Base-by-base conservation (phyloP, 2,329 filamentous ascomycete genomes). In the Exophiala xenobiotica region DNA sequence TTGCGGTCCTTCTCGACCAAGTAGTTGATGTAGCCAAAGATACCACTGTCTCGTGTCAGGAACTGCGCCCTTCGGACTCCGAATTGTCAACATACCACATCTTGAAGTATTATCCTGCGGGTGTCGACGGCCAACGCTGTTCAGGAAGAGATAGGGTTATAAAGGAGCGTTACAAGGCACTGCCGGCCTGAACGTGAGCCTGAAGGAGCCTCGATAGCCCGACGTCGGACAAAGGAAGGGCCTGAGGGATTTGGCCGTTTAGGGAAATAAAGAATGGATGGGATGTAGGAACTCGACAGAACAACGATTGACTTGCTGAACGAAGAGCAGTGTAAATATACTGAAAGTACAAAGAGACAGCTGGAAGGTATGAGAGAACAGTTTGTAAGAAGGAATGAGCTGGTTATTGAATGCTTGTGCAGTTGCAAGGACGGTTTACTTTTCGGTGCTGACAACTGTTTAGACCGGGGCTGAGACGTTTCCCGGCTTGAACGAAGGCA, bases 11-110 rank as follows among this genome's bases (percentile, higher is more conserved):
- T 96, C 82, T 97, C 93, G 71, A 97, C 90, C 72, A 97, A 79
- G 77, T 97, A 97, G 80, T 97, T 97, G 79, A 97, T 89, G 81
- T 97, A 97, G 67, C 92, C 92, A 78, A 97, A 95, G 75, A 93
- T 95, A 74, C 89, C 89, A 85, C 88, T 92, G 61, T n/a, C 39
- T 9, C 27, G 12, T 6, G 38, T 49, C 23, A 33, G 49, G 12
- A 18, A 8, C 27, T 37, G 35, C 18, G 31, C 19, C 20, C n/a
- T n/a, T n/a, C 9, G 6, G 2, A 18, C 6, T 29, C 16, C 43
- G 6, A 23, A 26, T 20, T 5, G 20, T 49, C 11, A 6, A 55
- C 55, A 33, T 40, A 58, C 55, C 55, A 58, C 55, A 58, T 58
- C 38, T 45, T 58, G 55, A 55, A 26, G 37, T 3, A 27, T 23